Evolutionary conservation across 2,329 filamentous ascomycete genomes (phyloP).

Genomic region (Exutisphaerella laricina): DNA sequence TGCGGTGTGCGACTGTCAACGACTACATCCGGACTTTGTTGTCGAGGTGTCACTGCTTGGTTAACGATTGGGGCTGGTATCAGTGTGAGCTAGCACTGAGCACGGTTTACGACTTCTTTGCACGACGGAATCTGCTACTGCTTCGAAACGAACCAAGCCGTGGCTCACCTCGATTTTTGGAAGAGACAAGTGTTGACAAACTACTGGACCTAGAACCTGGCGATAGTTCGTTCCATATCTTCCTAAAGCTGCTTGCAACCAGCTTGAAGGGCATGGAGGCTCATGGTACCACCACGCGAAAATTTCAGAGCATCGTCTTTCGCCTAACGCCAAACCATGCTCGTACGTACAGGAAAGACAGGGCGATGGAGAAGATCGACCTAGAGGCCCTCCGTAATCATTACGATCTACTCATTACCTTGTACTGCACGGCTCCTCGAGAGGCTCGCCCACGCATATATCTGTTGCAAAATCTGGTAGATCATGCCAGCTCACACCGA

Average conservation of each 20-base stretch:
- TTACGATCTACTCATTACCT: conserved; percentile 54
- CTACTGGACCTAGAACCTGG: conserved; percentile 38
- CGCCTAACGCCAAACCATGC: conserved; percentile 57
- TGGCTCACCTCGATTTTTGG: conserved; percentile 51
- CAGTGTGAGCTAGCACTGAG: conserved; percentile 51
- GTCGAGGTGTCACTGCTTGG: conserved; percentile 49
- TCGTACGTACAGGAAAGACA: conserved; percentile 55
- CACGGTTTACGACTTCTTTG: conserved; percentile 56
- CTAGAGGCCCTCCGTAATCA: conserved; percentile 56
- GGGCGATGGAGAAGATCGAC: conserved; percentile 48
- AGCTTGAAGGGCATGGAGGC: conserved; percentile 45
- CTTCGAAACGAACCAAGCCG: conserved; percentile 48
- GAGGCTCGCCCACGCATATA: conserved; percentile 49
- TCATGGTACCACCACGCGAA: conserved; percentile 42
- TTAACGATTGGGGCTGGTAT: conserved; percentile 53
- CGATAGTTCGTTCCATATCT: conserved; percentile 54
- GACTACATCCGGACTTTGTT: conserved; percentile 50
- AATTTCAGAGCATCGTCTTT: conserved; percentile 50
- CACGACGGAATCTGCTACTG: conserved; percentile 47
- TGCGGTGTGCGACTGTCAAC: conserved; percentile 46
- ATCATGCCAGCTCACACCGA: conserved; percentile 52
- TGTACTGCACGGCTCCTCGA: conserved; percentile 54
- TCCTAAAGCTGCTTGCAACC: conserved; percentile 52
- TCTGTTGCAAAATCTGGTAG: conserved; percentile 50
- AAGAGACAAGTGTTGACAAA: conserved; percentile 27